A percentile compares a stretch with the other conserved stretches of the same genome.
Evolutionary conservation across 2,329 filamentous ascomycete species (phyloP).

Genomic region (Fusarium sp.): DNA sequence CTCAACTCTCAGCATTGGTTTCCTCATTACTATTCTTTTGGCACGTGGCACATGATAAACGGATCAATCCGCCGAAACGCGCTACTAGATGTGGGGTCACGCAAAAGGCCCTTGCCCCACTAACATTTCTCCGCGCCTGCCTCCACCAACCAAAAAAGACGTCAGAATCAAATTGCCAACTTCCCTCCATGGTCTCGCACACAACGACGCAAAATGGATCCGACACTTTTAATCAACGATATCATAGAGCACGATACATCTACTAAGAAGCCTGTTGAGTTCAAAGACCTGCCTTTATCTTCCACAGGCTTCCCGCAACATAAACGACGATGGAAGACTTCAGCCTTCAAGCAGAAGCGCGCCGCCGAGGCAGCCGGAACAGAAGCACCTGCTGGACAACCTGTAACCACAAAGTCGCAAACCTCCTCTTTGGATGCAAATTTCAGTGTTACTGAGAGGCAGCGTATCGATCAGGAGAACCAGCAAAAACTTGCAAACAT

Average conservation of each 20-base stretch:
- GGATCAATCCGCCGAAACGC: constrained; percentile 32
- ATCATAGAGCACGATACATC: constrained; percentile 80
- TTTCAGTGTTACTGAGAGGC: constrained; percentile 70
- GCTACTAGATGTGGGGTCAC: constrained; percentile 35
- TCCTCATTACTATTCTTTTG: background rate
- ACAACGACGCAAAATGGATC: constrained; percentile 50
- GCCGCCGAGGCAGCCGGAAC: constrained; percentile 42
- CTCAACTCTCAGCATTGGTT: background rate
- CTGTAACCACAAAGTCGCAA: constrained; percentile 1
- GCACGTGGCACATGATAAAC: constrained; percentile 34
- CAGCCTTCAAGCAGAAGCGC: constrained; percentile 79
- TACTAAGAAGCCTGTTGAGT: constrained; percentile 71
- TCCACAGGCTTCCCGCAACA: constrained; percentile 88
- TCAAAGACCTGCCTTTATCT: constrained; percentile 61
- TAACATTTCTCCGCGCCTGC: constrained; percentile 38
- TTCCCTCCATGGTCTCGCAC: constrained; percentile 7
- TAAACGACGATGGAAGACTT: constrained; percentile 79
- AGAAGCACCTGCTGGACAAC: constrained; percentile 2
- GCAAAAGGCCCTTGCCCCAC: constrained; percentile 34
- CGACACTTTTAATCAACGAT: constrained; percentile 76
- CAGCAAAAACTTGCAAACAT: constrained; percentile 78
- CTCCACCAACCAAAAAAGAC: constrained; percentile 39
- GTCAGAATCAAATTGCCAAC: constrained; percentile 30
- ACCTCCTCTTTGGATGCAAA: constrained; percentile 11
- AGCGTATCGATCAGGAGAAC: constrained; percentile 87